Evolutionary conservation across 768 basidiomycete species (phyloP).

Genomic region (Suillus paluster): DNA sequence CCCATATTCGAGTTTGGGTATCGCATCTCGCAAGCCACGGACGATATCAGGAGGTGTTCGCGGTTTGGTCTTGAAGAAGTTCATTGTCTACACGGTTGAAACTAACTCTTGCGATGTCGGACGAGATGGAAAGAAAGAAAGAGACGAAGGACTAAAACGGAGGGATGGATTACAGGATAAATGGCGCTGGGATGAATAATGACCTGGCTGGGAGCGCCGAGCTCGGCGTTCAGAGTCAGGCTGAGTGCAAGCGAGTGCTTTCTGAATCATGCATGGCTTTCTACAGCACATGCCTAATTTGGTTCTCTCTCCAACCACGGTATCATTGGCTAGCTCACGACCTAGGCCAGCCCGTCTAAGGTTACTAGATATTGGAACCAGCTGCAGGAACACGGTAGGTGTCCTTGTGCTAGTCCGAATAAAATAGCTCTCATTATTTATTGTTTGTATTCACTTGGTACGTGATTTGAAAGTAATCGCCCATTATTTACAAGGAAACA

Average conservation of each 20-base stretch:
- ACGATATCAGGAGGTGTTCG: constrained; percentile 90
- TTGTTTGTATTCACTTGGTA: neutral
- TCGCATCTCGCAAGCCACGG: constrained; percentile 76
- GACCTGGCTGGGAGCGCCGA: neutral
- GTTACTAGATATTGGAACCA: neutral
- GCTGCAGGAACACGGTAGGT: no score
- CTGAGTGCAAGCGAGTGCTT: constrained; percentile 13
- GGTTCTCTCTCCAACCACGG: neutral
- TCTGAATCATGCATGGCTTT: neutral
- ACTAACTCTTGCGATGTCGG: constrained; percentile 7
- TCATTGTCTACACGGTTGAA: constrained; percentile 53
- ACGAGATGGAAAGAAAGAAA: neutral
- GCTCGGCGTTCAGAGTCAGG: constrained; percentile 5
- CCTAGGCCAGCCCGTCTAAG: neutral
- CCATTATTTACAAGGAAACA: neutral
- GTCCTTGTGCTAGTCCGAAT: neutral
- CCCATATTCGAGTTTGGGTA: constrained; percentile 74
- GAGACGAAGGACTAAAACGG: neutral
- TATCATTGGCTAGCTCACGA: neutral
- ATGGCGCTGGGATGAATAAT: neutral
- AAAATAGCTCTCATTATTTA: neutral
- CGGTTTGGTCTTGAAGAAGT: constrained; percentile 94
- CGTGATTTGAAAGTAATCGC: neutral
- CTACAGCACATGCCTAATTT: constrained; percentile 6
- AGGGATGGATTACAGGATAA: constrained; percentile 7